Conservation (phyloP, 768 basidiomycete species). For the Lactifluus echinatus region DNA sequence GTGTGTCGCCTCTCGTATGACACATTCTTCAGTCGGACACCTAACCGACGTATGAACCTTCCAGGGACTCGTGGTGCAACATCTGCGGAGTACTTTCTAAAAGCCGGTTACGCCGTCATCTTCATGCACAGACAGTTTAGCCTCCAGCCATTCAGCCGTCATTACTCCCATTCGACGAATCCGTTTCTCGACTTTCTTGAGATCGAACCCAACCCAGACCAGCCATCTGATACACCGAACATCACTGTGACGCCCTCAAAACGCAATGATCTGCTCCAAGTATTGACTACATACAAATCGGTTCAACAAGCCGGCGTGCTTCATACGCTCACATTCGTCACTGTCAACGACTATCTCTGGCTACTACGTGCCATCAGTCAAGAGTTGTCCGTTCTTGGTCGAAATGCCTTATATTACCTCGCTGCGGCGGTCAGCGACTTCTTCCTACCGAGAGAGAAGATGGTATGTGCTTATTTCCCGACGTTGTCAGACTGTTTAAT, state of each 20-base stretch:
- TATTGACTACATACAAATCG: constrained; percentile 71
- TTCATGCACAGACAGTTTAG: constrained; percentile 99
- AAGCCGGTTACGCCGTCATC: constrained; percentile 92
- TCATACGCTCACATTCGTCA: constrained; percentile 83
- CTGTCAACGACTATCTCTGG: constrained; percentile 95
- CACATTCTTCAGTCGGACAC: not conserved
- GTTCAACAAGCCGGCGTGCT: constrained; percentile 69
- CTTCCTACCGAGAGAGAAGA: constrained; percentile 83
- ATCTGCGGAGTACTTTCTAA: constrained; percentile 95
- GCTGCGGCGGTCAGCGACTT: constrained; percentile 98
- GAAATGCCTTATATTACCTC: constrained; percentile 86
- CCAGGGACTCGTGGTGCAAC: constrained; percentile 92
- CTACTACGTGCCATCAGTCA: constrained; percentile 75
- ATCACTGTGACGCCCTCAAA: constrained; percentile 65
- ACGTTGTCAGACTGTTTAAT: not conserved
- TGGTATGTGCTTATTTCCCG: constrained; percentile 46
- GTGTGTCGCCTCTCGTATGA: constrained; percentile 33
- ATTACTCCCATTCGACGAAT: constrained; percentile 97
- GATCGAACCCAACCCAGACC: constrained; percentile 33
- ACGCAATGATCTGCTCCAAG: constrained; percentile 54
- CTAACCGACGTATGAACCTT: constrained; percentile 2
- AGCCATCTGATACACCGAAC: constrained; percentile 26
- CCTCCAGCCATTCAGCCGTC: constrained; percentile 92
- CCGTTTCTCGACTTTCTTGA: constrained; percentile 95
- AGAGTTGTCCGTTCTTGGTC: constrained; percentile 60